Percentiles rank a stretch among this genome's conserved stretches.
These are phyloP conservation scores for Cyclocybe aegerita DNA, from an alignment of 768 basidiomycete genomes.

Conservation along the genomic window DNA sequence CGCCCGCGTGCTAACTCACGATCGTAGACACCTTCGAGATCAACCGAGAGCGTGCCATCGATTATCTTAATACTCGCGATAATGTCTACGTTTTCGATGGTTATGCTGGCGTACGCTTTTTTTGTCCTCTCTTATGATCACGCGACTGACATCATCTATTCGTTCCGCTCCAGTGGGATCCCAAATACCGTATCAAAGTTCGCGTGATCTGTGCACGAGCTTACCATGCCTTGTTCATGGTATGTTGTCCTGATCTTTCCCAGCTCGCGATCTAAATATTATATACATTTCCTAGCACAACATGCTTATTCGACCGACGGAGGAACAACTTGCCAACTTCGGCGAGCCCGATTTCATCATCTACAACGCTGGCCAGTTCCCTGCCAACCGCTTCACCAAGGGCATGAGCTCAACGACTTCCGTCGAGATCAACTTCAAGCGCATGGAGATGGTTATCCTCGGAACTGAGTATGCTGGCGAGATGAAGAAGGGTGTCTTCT, in stretches of 20 bases:
- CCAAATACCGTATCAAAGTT: constrained; percentile 99
- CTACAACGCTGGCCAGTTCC: constrained; percentile 99
- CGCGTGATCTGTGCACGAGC: constrained; percentile 98
- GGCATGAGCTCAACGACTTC: constrained; percentile 99
- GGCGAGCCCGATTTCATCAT: constrained; percentile 99
- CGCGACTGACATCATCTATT: constrained; percentile 6
- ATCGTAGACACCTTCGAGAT: constrained; percentile 92
- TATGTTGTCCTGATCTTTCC: constrained; percentile 39
- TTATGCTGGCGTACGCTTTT: constrained; percentile 71
- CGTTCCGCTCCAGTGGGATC: constrained; percentile 73
- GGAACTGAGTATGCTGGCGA: constrained; percentile 98
- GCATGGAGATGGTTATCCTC: constrained; percentile 99
- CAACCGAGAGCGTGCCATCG: constrained; percentile 98
- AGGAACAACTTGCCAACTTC: constrained; percentile 89
- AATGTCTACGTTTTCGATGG: constrained; percentile 99
- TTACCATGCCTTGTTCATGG: constrained; percentile 99
- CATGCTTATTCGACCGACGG: constrained; percentile 98
- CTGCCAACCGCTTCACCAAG: constrained; percentile 99
- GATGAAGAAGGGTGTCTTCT: constrained; percentile 99
- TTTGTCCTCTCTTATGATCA: constrained; percentile 5
- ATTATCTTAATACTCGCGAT: constrained; percentile 97
- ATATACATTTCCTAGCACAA: constrained; percentile 68
- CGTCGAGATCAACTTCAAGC: constrained; percentile 99
- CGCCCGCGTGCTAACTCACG: constrained; percentile 2
- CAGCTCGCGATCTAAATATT: constrained; percentile 16